Percentiles rank a stretch among this genome's conserved stretches.
Conservation (phyloP, 768 basidiomycete species). For the Mycena vulgaris region DNA sequence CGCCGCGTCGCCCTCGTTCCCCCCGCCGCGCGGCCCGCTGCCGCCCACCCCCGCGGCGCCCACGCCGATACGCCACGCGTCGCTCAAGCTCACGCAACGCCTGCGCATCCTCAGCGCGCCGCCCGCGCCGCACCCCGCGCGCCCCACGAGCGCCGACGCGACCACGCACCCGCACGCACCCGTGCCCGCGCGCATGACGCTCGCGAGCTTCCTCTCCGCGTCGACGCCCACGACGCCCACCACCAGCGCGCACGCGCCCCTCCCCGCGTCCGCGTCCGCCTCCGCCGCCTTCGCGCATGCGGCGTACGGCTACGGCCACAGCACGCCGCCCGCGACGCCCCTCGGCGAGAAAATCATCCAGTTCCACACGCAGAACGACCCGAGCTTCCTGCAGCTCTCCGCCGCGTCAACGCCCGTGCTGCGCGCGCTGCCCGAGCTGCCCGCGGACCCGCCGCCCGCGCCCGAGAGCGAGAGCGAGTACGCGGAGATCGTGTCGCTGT, state of each 20-base stretch:
- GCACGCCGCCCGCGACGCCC: constrained; percentile 58
- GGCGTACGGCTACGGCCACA: neutral
- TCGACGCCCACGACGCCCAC: constrained; percentile 48
- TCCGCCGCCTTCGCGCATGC: constrained; percentile 22
- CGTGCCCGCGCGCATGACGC: constrained; percentile 25
- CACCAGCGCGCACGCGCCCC: constrained; percentile 36
- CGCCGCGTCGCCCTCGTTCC: constrained; percentile 62
- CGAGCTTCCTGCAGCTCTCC: constrained; percentile 72
- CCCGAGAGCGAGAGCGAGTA: constrained; percentile 39
- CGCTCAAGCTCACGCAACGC: constrained; percentile 74
- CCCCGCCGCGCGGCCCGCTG: constrained; percentile 62
- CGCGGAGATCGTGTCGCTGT: constrained; percentile 61
- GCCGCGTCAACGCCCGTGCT: constrained; percentile 60
- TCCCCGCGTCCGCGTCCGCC: constrained; percentile 32
- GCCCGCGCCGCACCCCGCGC: constrained; percentile 48
- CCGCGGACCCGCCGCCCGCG: constrained; percentile 38
- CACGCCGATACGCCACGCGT: constrained; percentile 52
- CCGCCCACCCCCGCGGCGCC: constrained; percentile 51
- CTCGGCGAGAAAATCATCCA: constrained; percentile 75
- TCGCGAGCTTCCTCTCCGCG: constrained; percentile 40
- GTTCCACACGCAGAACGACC: constrained; percentile 60
- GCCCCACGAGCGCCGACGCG: constrained; percentile 32
- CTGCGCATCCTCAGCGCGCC: constrained; percentile 79
- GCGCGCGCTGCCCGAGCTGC: constrained; percentile 49
- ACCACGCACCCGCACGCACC: neutral